Percentiles rank a stretch among this genome's conserved stretches.
phyloP scores from a whole-genome alignment of 345 rosid genomes.

The Aquilaria sinensis region DNA sequence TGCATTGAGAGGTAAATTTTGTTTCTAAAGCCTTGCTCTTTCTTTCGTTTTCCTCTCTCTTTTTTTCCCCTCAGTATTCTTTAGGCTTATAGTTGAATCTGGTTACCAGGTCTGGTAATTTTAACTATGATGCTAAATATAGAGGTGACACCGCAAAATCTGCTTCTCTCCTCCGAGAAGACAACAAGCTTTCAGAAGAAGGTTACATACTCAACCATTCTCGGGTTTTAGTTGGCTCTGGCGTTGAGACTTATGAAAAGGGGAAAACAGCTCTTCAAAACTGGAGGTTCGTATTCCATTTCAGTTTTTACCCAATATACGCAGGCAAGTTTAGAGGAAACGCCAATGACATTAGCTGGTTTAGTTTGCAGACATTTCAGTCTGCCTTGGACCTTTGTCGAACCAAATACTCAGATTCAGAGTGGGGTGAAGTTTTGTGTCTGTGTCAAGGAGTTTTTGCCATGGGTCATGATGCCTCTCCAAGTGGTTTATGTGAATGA shows the following conservation, averaged over 20 bases:
- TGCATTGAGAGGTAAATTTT: conserved; percentile 51
- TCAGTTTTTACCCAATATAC: not conserved
- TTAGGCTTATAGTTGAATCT: conserved; percentile 7
- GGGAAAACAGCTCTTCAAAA: conserved; percentile 70
- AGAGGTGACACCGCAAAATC: conserved; percentile 65
- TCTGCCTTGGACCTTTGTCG: conserved; percentile 79
- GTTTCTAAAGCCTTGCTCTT: not conserved
- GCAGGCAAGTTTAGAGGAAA: not conserved
- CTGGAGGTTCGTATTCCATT: conserved; percentile 52
- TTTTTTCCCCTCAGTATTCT: not conserved
- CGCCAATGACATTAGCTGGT: conserved; percentile 1
- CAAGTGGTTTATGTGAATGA: conserved; percentile 78
- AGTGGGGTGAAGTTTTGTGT: conserved; percentile 67
- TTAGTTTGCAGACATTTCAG: conserved; percentile 61
- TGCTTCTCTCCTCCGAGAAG: conserved; percentile 43
- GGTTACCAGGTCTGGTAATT: conserved; percentile 48
- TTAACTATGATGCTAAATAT: conserved; percentile 71
- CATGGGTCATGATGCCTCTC: conserved; percentile 91
- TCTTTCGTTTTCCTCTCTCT: not conserved
- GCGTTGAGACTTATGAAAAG: conserved; percentile 61
- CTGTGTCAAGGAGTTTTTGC: conserved; percentile 67
- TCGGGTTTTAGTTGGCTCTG: conserved; percentile 73
- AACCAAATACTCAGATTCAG: conserved; percentile 59
- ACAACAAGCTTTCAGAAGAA: conserved; percentile 45
- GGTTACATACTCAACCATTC: conserved; percentile 77